These are phyloP conservation scores for Tolypocladium tundrense DNA, from an alignment of 2,329 filamentous ascomycete genomes.

Conservation along the genomic window DNA sequence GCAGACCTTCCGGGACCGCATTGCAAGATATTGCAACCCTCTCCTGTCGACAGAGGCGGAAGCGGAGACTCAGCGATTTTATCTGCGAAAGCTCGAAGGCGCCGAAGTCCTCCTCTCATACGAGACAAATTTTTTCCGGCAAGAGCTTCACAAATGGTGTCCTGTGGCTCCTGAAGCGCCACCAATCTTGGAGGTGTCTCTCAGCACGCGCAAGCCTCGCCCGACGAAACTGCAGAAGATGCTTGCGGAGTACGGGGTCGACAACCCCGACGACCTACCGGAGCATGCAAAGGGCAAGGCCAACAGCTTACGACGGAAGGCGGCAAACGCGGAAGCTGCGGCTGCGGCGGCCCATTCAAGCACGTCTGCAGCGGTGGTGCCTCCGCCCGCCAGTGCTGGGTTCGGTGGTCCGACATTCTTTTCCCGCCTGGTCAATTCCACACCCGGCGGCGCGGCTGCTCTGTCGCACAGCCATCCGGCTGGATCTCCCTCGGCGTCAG, in stretches of 20 bases:
- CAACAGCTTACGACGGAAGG: conserved; percentile 62
- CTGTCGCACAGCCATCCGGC: conserved; percentile 19
- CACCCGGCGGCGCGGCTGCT: conserved; percentile 6
- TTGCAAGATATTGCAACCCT: conserved; percentile 71
- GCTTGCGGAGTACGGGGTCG: conserved; percentile 77
- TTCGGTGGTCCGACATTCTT: conserved; percentile 17
- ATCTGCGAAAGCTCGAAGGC: conserved; percentile 92
- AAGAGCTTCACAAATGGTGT: conserved; percentile 90
- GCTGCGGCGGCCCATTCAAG: conserved; percentile 21
- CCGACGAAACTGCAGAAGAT: conserved; percentile 97
- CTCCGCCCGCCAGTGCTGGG: conserved; percentile 9
- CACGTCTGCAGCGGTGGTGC: conserved; percentile 8
- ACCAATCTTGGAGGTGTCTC: conserved; percentile 74
- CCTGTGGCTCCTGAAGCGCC: conserved; percentile 81
- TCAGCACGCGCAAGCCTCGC: conserved; percentile 88
- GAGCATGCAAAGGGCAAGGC: conserved; percentile 72
- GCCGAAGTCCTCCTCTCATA: conserved; percentile 84
- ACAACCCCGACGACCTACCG: conserved; percentile 83
- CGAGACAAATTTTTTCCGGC: conserved; percentile 96
- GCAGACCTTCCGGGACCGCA: conserved; percentile 71
- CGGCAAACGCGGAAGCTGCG: conserved; percentile 46
- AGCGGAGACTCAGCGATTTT: conserved; percentile 84
- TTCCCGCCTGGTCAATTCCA: conserved; percentile 9
- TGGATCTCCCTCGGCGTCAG: conserved; percentile 12
- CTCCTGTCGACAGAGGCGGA: conserved; percentile 75